A percentile compares a stretch with the other conserved stretches of the same genome.
phyloP scores from a whole-genome alignment of 2,329 filamentous ascomycete species.

The Trichoderma brevicompactum region DNA sequence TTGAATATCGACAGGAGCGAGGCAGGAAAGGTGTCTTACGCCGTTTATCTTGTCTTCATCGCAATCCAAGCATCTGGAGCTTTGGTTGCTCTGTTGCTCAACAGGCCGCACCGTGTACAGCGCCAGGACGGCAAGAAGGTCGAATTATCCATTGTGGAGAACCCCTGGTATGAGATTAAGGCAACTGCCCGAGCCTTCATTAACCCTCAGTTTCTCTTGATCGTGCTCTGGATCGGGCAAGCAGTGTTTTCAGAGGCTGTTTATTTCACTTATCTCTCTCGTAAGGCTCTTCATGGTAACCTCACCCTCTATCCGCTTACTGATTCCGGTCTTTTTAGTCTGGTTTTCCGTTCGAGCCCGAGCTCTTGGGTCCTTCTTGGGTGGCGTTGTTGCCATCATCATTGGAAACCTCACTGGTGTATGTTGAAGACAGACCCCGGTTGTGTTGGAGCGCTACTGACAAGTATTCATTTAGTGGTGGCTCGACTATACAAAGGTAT shows the following conservation, averaged over 20 bases:
- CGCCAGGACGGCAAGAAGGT: slow-evolving; percentile 68
- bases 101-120: slow-evolving; percentile 63
- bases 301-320: background rate
- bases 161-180: slow-evolving; percentile 63
- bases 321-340: slow-evolving; percentile 39
- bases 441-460: background rate
- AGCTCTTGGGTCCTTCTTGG: slow-evolving; percentile 72
- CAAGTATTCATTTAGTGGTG: slow-evolving; percentile 46
- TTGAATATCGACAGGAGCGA: slow-evolving; percentile 62
- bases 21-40: slow-evolving; percentile 69
- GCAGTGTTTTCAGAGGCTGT: slow-evolving; percentile 73
- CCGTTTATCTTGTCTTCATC: slow-evolving; percentile 72
- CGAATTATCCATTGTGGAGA: slow-evolving; percentile 59
- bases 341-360: slow-evolving; percentile 74
- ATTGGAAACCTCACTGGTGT: slow-evolving; percentile 68
- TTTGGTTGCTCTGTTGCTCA: slow-evolving; percentile 67
- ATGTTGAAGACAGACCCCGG: slow-evolving; percentile 32
- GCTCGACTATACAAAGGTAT: slow-evolving; percentile 61
- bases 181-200: slow-evolving; percentile 63
- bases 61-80: slow-evolving; percentile 69
- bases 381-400: slow-evolving; percentile 68
- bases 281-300: slow-evolving; percentile 28
- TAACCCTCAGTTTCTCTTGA: slow-evolving; percentile 63
- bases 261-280: slow-evolving; percentile 67
- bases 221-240: slow-evolving; percentile 71